A percentile compares a stretch with the other conserved stretches of the same genome.
Evolutionary conservation across 768 basidiomycete species (phyloP).

Genomic region (Mycena indigotica): DNA sequence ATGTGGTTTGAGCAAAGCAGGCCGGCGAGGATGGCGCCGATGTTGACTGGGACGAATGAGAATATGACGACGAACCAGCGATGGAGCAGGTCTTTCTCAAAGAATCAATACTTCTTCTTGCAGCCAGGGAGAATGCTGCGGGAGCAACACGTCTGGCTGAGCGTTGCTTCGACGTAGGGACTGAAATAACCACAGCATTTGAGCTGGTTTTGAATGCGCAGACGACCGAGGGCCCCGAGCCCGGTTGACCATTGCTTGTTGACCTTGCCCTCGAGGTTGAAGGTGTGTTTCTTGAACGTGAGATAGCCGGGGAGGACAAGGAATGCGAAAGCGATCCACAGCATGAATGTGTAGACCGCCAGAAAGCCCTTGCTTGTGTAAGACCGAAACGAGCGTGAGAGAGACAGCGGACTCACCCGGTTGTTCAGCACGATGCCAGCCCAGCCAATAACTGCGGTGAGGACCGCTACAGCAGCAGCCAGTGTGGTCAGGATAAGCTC

Average conservation of each 20-base stretch:
- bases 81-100: slow-evolving; percentile 54
- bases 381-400: no score
- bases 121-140: slow-evolving; percentile 73
- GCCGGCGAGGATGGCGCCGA: slow-evolving; percentile 53
- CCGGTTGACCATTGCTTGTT: slow-evolving; percentile 71
- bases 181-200: slow-evolving; percentile 80
- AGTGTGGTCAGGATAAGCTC: slow-evolving; percentile 36
- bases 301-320: slow-evolving; percentile 79
- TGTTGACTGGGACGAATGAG: slow-evolving; percentile 66
- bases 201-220: slow-evolving; percentile 72
- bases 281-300: slow-evolving; percentile 64
- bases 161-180: slow-evolving; percentile 79
- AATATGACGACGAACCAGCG: slow-evolving; percentile 71
- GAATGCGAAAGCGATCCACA: slow-evolving; percentile 74
- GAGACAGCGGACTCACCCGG: no score
- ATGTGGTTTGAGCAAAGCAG: slow-evolving; percentile 67
- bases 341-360: slow-evolving; percentile 72
- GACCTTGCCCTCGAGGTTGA: slow-evolving; percentile 74
- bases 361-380: no score
- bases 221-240: slow-evolving; percentile 58
- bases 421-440: slow-evolving; percentile 29
- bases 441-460: slow-evolving; percentile 29
- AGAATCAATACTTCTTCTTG: slow-evolving; percentile 62
- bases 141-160: slow-evolving; percentile 72
- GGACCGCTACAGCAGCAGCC: slow-evolving; percentile 34